phyloP scores from a whole-genome alignment of 768 basidiomycete genomes.

The Megacollybia marginata region DNA sequence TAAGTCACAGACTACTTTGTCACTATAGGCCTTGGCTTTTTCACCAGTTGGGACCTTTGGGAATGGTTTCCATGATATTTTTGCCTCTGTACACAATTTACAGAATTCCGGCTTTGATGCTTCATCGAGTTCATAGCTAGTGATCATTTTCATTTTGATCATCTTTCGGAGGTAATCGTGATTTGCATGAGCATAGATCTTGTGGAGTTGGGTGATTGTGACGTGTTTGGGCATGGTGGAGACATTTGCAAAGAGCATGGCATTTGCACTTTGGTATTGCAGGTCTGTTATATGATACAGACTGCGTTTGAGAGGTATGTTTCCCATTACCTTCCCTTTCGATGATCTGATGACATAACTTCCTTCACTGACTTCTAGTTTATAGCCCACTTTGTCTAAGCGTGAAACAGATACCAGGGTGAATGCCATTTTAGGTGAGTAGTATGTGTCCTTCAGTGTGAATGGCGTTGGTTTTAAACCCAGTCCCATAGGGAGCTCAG shows the following conservation, averaged over 20 bases:
- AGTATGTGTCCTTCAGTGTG: constrained; percentile 16
- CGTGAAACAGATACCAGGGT: too few relatives aligned
- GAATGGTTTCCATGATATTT: constrained; percentile 15
- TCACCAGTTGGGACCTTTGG: constrained; percentile 2
- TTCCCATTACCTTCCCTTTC: constrained; percentile 5
- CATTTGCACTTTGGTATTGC: neutral
- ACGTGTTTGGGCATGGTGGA: neutral
- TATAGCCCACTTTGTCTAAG: constrained; percentile 11
- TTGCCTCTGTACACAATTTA: constrained; percentile 17
- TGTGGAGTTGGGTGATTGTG: constrained; percentile 16
- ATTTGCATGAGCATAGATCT: constrained; percentile 20
- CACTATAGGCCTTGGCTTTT: constrained; percentile 11
- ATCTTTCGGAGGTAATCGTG: constrained; percentile 8
- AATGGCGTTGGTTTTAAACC: constrained; percentile 12
- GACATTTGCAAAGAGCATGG: neutral
- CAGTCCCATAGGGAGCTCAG: constrained; percentile 16
- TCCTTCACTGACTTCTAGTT: constrained; percentile 6
- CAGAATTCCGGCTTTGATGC: constrained; percentile 11
- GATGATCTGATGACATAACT: constrained; percentile 8
- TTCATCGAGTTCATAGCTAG: constrained; percentile 13
- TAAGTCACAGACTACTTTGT: constrained; percentile 15
- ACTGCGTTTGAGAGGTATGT: constrained; percentile 16
- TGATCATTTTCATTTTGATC: constrained; percentile 10
- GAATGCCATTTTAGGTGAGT: too few relatives aligned
- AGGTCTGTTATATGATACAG: constrained; percentile 15